Conservation (phyloP, 495 filamentous ascomycete genomes). For the Tetracladium setigerum region DNA sequence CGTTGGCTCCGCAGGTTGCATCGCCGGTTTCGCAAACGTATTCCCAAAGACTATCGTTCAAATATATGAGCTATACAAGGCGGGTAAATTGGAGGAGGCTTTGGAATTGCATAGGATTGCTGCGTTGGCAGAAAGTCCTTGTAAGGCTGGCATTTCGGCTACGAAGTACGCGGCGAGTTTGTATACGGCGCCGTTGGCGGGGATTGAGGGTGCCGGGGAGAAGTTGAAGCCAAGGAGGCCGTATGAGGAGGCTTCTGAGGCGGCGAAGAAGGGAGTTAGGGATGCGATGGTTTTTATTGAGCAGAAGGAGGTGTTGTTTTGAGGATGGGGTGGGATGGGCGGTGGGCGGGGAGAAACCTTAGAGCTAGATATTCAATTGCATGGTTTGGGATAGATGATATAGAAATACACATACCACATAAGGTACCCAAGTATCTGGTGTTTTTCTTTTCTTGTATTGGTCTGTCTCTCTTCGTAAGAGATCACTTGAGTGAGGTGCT, state of each 20-base stretch:
- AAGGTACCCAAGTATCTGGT: no score
- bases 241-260: constrained; percentile 44
- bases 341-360: no score
- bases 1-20: constrained; percentile 21
- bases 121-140: constrained; percentile 38
- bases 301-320: constrained; percentile 35
- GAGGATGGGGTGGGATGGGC: no score
- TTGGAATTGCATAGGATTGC: constrained; percentile 28
- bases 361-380: no score
- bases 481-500: no score
- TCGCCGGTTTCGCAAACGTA: constrained; percentile 27
- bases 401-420: no score
- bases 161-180: constrained; percentile 58
- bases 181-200: constrained; percentile 45
- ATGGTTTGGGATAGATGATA: no score
- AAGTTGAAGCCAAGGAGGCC: constrained; percentile 50
- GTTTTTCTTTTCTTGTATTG: no score
- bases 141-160: constrained; percentile 53
- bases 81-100: constrained; percentile 30
- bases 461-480: no score
- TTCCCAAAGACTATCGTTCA: constrained; percentile 23
- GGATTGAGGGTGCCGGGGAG: constrained; percentile 46
- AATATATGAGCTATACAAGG: constrained; percentile 28
- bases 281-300: constrained; percentile 42
- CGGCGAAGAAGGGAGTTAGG: constrained; percentile 37